Conservation (phyloP, 1,284 basidiomycete species). For the Pseudozyma hubeiensis region DNA sequence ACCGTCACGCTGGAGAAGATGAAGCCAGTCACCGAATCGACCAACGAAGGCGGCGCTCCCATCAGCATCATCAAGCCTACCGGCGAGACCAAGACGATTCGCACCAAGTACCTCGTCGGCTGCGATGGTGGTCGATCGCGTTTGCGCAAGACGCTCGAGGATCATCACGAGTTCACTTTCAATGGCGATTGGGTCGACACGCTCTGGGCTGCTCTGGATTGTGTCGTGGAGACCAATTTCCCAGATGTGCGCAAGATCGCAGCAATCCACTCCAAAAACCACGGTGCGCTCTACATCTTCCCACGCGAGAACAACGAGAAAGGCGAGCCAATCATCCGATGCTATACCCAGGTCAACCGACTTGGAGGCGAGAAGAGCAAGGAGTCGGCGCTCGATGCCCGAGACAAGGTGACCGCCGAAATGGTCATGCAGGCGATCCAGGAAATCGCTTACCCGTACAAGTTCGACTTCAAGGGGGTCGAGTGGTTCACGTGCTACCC, state of each 20-base stretch:
- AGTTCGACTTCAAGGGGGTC: conserved; percentile 68
- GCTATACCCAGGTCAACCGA: conserved; percentile 68
- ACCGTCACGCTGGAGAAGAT: conserved; percentile 63
- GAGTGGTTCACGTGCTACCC: conserved; percentile 70
- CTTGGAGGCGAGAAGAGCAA: conserved; percentile 60
- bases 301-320: conserved; percentile 68
- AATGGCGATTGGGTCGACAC: conserved; percentile 66
- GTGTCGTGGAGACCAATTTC: conserved; percentile 65
- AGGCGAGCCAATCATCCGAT: conserved; percentile 67
- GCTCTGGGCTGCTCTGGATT: conserved; percentile 65
- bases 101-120: conserved; percentile 69
- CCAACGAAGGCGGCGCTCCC: conserved; percentile 57
- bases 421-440: conserved; percentile 69
- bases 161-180: conserved; percentile 52
- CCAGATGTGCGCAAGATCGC: conserved; percentile 66
- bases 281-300: conserved; percentile 69
- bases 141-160: conserved; percentile 67
- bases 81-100: conserved; percentile 62
- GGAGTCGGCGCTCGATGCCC: conserved; percentile 54
- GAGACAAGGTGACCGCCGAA: conserved; percentile 66
- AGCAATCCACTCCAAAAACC: conserved; percentile 63
- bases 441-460: conserved; percentile 70
- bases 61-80: conserved; percentile 60
- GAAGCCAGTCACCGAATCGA: conserved; percentile 54
- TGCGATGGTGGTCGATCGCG: conserved; percentile 69